These are phyloP conservation scores for Mycena chlorophos DNA, from an alignment of 768 basidiomycete genomes.

Conservation along the genomic window DNA sequence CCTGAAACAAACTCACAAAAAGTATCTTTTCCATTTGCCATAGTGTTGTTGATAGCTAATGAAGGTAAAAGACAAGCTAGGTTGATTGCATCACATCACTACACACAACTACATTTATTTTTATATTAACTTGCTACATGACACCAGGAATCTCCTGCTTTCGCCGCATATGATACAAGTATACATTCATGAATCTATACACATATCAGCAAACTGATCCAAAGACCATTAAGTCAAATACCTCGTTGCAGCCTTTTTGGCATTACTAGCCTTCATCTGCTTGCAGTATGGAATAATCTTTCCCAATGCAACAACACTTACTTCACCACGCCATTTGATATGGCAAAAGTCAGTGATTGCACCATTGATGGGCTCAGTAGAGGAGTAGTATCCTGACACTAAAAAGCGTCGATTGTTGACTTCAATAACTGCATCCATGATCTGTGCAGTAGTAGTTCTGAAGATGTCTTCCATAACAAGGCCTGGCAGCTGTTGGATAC, in stretches of 20 bases:
- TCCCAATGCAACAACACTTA: not conserved
- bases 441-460: not conserved
- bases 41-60: not conserved
- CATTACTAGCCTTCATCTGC: not conserved
- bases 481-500: not conserved
- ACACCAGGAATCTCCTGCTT: not conserved
- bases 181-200: constrained; percentile 1
- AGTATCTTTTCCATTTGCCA: too few relatives aligned
- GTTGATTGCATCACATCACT: not conserved
- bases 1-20: too few relatives aligned
- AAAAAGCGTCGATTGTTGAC: not conserved
- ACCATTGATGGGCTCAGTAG: not conserved
- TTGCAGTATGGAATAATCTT: not conserved
- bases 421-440: not conserved
- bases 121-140: too few relatives aligned
- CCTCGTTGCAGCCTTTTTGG: not conserved
- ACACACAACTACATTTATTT: not conserved
- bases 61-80: not conserved
- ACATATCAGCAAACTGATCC: not conserved
- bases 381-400: not conserved
- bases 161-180: not conserved
- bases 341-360: not conserved
- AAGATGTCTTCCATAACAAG: not conserved
- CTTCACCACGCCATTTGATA: not conserved
- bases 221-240: not conserved